Evolutionary conservation across 176 grass and related monocot species (phyloP).

Genomic region (Raddia guianensis): DNA sequence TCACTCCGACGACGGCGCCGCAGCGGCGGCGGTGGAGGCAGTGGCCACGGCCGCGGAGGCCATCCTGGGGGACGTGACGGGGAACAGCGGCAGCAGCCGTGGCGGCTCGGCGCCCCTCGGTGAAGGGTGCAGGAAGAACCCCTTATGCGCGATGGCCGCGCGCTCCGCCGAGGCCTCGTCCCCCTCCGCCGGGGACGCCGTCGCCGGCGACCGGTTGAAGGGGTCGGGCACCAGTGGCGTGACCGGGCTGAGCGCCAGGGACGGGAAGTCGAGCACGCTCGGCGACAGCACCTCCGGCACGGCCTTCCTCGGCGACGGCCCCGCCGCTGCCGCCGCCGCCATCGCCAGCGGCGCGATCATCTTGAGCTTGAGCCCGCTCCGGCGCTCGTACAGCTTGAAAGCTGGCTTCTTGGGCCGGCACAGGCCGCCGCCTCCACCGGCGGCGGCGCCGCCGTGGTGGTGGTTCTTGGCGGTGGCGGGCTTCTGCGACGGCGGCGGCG

Average conservation of each 20-base stretch:
- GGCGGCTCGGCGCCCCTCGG: slow-evolving; percentile 71
- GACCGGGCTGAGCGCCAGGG: slow-evolving; percentile 79
- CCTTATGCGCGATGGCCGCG: slow-evolving; percentile 67
- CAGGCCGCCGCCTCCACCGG: slow-evolving; percentile 3
- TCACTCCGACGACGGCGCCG: slow-evolving; percentile 37
- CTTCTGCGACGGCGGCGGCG: slow-evolving; percentile 32
- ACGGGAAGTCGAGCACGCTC: slow-evolving; percentile 79
- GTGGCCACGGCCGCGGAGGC: slow-evolving; percentile 22
- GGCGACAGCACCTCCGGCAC: slow-evolving; percentile 53
- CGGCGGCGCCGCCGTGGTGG: background rate
- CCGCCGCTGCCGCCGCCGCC: slow-evolving; percentile 45
- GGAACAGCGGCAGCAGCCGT: slow-evolving; percentile 84
- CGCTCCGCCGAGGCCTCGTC: slow-evolving; percentile 53
- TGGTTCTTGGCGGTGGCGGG: slow-evolving; percentile 30
- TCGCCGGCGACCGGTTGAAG: slow-evolving; percentile 64
- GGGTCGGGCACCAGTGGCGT: slow-evolving; percentile 74
- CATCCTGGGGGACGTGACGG: slow-evolving; percentile 74
- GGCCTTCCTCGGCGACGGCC: slow-evolving; percentile 44
- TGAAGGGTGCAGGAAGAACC: slow-evolving; percentile 85
- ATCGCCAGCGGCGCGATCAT: slow-evolving; percentile 74
- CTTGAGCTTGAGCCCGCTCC: slow-evolving; percentile 61
- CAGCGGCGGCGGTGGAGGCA: slow-evolving; percentile 2
- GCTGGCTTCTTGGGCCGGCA: slow-evolving; percentile 64
- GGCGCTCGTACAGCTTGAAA: slow-evolving; percentile 84
- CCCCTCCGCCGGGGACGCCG: slow-evolving; percentile 42